A percentile compares a stretch with the other conserved stretches of the same genome.
These are phyloP conservation scores for Aspergillus sergii DNA, from an alignment of 2,329 filamentous ascomycete species.

Conservation along the genomic window DNA sequence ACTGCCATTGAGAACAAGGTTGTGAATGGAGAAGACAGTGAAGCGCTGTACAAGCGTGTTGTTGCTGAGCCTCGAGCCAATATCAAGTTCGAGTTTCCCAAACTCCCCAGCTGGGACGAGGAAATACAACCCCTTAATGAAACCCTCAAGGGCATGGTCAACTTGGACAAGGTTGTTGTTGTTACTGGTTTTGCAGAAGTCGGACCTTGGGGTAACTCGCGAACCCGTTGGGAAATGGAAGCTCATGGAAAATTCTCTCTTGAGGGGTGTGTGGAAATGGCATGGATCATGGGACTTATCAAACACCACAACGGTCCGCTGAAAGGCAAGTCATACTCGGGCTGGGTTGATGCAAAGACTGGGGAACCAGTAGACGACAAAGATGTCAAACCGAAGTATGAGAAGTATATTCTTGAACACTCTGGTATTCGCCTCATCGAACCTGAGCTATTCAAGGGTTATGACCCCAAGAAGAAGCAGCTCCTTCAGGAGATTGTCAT, in stretches of 20 bases:
- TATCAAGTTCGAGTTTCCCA: conserved; percentile 95
- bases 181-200: conserved; percentile 91
- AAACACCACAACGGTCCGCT: conserved; percentile 96
- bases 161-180: conserved; percentile 96
- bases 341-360: conserved; percentile 93
- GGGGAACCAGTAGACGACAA: conserved; percentile 97
- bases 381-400: conserved; percentile 96
- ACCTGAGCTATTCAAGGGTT: conserved; percentile 93
- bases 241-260: conserved; percentile 94
- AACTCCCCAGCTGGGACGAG: conserved; percentile 84
- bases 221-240: conserved; percentile 99
- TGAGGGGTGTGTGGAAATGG: conserved; percentile 98
- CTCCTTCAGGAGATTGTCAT: conserved; percentile 97
- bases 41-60: conserved; percentile 93
- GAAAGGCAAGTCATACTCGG: conserved; percentile 95
- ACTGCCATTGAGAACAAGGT: conserved; percentile 96
- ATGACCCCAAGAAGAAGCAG: conserved; percentile 98
- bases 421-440: conserved; percentile 97
- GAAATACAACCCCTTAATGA: conserved; percentile 88
- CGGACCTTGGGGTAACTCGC: conserved; percentile 92
- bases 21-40: conserved; percentile 90
- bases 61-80: conserved; percentile 92
- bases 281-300: conserved; percentile 99
- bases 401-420: conserved; percentile 95
- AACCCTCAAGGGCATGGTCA: conserved; percentile 94